Conservation (phyloP, 345 rosid species). For the Arabidopsis thaliana region TAIR10.1 NC_003076.8:25100001-25100500, state of each 20-base stretch:
- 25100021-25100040: slow-evolving; percentile 94
- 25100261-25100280: slow-evolving; percentile 33
- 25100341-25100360: slow-evolving; percentile 79
- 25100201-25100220: slow-evolving; percentile 84
- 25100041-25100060: slow-evolving; percentile 90
- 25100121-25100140: slow-evolving; percentile 20
- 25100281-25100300: neutral
- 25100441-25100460: slow-evolving; percentile 86
- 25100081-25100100: neutral
- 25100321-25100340: neutral
- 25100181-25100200: slow-evolving; percentile 97
- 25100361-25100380: slow-evolving; percentile 89
- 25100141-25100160: slow-evolving; percentile 83
- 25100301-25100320: neutral
- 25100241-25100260: slow-evolving; percentile 83
- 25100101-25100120: neutral
- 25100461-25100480: slow-evolving; percentile 87
- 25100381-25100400: slow-evolving; percentile 66
- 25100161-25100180: slow-evolving; percentile 95
- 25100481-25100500: slow-evolving; percentile 84
- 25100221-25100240: slow-evolving; percentile 76
- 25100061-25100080: slow-evolving; percentile 72
- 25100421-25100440: slow-evolving; percentile 88
- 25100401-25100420: slow-evolving; percentile 87
- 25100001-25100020: slow-evolving; percentile 99